Evolutionary conservation across 257 asterid species (phyloP).

Genomic region (Rhazya stricta): DNA sequence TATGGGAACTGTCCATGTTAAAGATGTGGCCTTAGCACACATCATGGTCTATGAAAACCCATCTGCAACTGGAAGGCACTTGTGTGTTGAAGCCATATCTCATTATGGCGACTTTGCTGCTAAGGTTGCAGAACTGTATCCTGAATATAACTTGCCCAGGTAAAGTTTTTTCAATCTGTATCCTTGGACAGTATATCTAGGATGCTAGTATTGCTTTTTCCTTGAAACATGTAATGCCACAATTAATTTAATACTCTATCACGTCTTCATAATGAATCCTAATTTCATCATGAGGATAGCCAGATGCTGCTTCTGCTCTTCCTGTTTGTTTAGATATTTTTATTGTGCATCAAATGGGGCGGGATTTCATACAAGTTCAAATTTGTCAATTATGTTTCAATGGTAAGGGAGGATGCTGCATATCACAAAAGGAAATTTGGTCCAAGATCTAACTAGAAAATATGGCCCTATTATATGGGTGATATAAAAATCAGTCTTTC

Average conservation of each 20-base stretch:
- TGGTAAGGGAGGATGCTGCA: not conserved
- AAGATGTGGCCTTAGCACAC: conserved; percentile 86
- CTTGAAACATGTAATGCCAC: not conserved
- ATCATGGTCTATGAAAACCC: conserved; percentile 63
- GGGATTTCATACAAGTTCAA: not conserved
- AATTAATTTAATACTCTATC: not conserved
- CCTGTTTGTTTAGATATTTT: not conserved
- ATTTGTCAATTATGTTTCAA: not conserved
- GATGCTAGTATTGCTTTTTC: not conserved
- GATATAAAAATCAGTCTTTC: not conserved
- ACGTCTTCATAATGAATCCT: not conserved
- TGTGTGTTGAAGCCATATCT: conserved; percentile 71
- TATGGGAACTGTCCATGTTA: conserved; percentile 75
- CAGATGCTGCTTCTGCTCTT: not conserved
- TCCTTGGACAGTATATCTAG: not conserved
- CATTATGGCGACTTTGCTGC: conserved; percentile 77
- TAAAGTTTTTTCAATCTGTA: conserved; percentile 22
- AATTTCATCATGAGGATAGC: not conserved
- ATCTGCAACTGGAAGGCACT: conserved; percentile 68
- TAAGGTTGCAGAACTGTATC: conserved; percentile 68
- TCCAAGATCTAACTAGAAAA: not conserved
- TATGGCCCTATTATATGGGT: not conserved
- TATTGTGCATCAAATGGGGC: not conserved
- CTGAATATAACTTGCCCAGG: conserved; percentile 69
- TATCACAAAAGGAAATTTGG: not conserved